Conservation (phyloP, 1,284 basidiomycete genomes). For the Cryptococcus wingfieldii region DNA sequence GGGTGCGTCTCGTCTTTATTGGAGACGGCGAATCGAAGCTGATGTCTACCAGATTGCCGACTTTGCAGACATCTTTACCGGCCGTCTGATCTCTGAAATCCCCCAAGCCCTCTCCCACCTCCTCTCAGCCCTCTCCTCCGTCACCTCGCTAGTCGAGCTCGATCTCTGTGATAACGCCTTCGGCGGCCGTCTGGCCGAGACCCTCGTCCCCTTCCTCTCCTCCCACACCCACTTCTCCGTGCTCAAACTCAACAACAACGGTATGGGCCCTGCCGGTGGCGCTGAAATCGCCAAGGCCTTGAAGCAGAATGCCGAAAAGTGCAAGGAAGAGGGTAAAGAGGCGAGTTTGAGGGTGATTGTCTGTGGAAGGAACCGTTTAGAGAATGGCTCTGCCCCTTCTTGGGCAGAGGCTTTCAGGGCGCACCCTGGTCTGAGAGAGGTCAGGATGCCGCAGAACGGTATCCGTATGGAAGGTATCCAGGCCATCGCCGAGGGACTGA, state of each 20-base stretch:
- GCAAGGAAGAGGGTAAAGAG: constrained; percentile 60
- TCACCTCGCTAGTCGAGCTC: constrained; percentile 76
- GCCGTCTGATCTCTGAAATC: constrained; percentile 92
- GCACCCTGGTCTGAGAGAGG: constrained; percentile 71
- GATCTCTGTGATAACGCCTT: constrained; percentile 96
- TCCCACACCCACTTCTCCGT: constrained; percentile 73
- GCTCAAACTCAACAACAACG: constrained; percentile 94
- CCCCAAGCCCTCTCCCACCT: constrained; percentile 83
- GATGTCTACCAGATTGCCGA: constrained; percentile 69
- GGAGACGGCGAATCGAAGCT: background rate
- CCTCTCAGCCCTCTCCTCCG: constrained; percentile 78
- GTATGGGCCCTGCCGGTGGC: constrained; percentile 89
- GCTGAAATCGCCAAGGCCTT: constrained; percentile 80
- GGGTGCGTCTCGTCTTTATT: constrained; percentile 54
- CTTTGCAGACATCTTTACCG: constrained; percentile 97
- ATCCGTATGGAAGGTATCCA: constrained; percentile 91
- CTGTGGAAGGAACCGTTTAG: constrained; percentile 90
- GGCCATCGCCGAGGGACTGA: constrained; percentile 71
- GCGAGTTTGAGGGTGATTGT: constrained; percentile 76
- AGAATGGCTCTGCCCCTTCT: constrained; percentile 76
- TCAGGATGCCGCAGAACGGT: constrained; percentile 94
- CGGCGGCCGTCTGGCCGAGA: constrained; percentile 90
- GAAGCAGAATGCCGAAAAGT: constrained; percentile 67
- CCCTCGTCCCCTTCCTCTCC: constrained; percentile 84
- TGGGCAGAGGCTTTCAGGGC: constrained; percentile 88